Evolutionary conservation across 768 basidiomycete genomes (phyloP), one percentile per base, ranked within the genome.

Genomic region (Boletus fagicola): DNA sequence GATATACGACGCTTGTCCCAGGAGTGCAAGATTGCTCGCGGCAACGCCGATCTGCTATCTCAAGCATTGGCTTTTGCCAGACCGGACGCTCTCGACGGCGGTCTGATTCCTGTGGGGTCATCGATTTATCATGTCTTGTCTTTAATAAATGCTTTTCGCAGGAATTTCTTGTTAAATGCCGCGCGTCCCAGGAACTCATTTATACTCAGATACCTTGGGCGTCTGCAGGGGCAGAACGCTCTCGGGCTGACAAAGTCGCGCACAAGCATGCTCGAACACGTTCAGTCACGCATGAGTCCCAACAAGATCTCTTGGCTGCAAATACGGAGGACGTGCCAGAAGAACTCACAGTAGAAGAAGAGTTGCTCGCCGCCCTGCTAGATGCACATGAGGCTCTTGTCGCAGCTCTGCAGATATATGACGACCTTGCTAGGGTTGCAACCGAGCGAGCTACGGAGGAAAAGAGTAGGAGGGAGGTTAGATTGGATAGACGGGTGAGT

Each of bases 171-270:
- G 65, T 71, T 16, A 90, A 91, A 66, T 94, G 92, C 68, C 80
- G 83, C 31, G 78, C 82, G 4, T 93, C 91, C 3, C 92, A 93
- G 71, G 93, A 94, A 58, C 80, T 94, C 12, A 84, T 96, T 28
- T 87, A 78, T 61, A 85, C 88, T 12, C 94, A 95, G 72, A 94
- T 97, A 64, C 85, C 89, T 8, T 96, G 94, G 94, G 94, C 94
- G 4, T 82, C 85, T 22, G 86, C 92, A 1, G 83, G 86, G 15
- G 93, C 93, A 1, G 87, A 89, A 62, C 83, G 83, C 46, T 88
- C 88, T 9, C 79, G 89, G 35, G 63, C 66, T 13, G 71, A 61
- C 60, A 67, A 12, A 70, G 66, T 20, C 63, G 59, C 13, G n/a
- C 15, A 35, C 36, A 58, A 48, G 18, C 55, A 56, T 20, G 53